Evolutionary conservation across 2,329 filamentous ascomycete genomes (phyloP).

Genomic region (Coniochaeta sp.): DNA sequence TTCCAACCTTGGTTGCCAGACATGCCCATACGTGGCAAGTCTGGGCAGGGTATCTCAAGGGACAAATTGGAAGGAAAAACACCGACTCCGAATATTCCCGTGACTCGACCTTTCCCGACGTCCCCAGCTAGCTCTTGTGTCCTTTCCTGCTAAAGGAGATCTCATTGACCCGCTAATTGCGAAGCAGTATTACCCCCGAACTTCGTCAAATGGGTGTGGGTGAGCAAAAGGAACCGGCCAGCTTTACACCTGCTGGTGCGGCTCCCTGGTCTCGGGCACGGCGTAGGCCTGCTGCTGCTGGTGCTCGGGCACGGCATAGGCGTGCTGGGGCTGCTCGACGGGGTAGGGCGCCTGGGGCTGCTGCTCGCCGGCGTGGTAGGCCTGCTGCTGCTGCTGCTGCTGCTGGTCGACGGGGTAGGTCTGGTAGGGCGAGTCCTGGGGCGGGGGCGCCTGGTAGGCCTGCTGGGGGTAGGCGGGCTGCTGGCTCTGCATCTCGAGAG

Average conservation of each 20-base stretch:
- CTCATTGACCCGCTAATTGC: no score
- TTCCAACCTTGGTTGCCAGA: neutral
- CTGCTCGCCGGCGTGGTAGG: neutral
- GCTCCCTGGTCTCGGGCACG: neutral
- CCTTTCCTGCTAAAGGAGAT: neutral
- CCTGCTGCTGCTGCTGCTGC: neutral
- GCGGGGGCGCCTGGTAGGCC: neutral
- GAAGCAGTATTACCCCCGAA: no score
- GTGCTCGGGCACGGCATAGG: neutral
- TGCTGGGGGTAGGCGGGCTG: slow-evolving; percentile 1
- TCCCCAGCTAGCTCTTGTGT: neutral
- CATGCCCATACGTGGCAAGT: neutral
- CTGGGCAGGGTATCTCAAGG: slow-evolving; percentile 1
- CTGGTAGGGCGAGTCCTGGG: neutral
- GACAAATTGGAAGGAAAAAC: neutral
- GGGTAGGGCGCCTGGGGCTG: neutral
- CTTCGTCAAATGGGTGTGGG: no score
- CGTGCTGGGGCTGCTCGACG: neutral
- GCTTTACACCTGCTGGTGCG: neutral
- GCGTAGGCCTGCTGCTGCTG: neutral
- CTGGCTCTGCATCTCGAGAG: neutral
- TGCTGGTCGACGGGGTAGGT: neutral
- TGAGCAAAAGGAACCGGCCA: neutral
- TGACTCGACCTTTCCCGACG: neutral
- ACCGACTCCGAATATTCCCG: neutral